Percentiles rank a stretch among this genome's conserved stretches.
These are phyloP conservation scores for Retiboletus fuscus DNA, from an alignment of 1,284 basidiomycete species.

Conservation along the genomic window DNA sequence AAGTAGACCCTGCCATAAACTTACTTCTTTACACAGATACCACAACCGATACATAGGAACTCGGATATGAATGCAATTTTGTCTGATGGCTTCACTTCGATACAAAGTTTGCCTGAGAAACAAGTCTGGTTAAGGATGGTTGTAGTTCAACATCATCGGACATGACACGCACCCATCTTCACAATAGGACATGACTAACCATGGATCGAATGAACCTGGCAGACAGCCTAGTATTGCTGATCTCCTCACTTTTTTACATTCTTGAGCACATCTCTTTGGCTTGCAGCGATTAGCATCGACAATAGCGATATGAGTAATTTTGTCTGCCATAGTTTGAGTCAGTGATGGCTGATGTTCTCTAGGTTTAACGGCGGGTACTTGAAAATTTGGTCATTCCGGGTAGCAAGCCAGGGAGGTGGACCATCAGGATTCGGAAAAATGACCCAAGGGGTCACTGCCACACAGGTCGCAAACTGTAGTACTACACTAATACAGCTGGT, in stretches of 20 bases:
- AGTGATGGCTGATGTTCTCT: conserved; percentile 20
- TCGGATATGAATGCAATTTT: conserved; percentile 98
- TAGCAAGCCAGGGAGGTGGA: no score
- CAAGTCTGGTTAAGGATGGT: background rate
- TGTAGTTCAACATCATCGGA: conserved; percentile 28
- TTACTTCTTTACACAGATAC: conserved; percentile 98
- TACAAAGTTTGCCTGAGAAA: conserved; percentile 89
- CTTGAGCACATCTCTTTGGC: conserved; percentile 91
- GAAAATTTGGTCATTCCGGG: no score
- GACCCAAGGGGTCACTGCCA: no score
- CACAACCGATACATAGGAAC: conserved; percentile 95
- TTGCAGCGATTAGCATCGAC: conserved; percentile 94
- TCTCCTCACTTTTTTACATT: conserved; percentile 84
- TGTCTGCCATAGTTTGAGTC: conserved; percentile 74
- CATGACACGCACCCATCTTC: conserved; percentile 84
- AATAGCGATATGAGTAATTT: conserved; percentile 95
- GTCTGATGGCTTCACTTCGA: conserved; percentile 93
- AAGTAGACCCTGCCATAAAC: conserved; percentile 45
- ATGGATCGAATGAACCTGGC: conserved; percentile 28
- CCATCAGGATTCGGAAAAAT: no score
- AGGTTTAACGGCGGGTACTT: background rate
- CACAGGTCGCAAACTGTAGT: no score
- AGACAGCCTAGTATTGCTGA: conserved; percentile 10
- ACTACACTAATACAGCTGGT: no score
- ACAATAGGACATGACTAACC: conserved; percentile 94